phyloP scores from a whole-genome alignment of 164 flowering plant species.

The Umbilicus rupestris region DNA sequence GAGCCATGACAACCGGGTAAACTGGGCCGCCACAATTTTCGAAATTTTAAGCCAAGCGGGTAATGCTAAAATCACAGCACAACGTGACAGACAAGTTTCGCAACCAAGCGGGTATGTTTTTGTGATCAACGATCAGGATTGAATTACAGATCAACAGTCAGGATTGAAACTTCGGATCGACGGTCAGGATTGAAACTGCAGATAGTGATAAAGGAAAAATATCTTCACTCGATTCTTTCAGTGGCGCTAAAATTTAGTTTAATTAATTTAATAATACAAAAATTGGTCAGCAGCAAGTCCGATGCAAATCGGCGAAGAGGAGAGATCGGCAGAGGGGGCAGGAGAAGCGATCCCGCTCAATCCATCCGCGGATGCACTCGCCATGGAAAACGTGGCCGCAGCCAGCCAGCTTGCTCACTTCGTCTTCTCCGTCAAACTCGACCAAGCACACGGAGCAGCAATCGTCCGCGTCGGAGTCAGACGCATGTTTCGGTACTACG shows the following conservation, averaged over 20 bases:
- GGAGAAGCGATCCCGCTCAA: conserved; percentile 1
- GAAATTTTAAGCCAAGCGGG: too few species aligned
- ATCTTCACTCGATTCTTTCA: not conserved
- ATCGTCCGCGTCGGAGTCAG: not conserved
- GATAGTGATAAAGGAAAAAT: not conserved
- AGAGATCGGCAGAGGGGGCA: not conserved
- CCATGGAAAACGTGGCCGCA: conserved; percentile 1
- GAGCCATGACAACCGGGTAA: too few species aligned
- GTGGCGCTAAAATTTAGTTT: not conserved
- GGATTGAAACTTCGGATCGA: not conserved
- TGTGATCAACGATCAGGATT: not conserved
- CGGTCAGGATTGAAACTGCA: conserved; percentile 3
- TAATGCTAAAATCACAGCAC: too few species aligned
- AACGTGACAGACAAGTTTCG: too few species aligned
- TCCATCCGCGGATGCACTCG: not conserved
- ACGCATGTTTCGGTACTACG: not conserved
- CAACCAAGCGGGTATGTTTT: not conserved
- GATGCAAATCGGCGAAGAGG: not conserved
- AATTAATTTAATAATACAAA: not conserved
- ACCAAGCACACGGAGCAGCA: conserved; percentile 5
- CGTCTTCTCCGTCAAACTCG: conserved; percentile 1
- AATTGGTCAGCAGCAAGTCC: not conserved
- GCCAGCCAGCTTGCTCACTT: not conserved
- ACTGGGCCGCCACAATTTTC: too few species aligned
- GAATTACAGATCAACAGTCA: too few species aligned